A percentile compares a stretch with the other conserved stretches of the same genome.
Conservation (phyloP, 2,329 filamentous ascomycete species). For the Dactylella cylindrospora region DNA sequence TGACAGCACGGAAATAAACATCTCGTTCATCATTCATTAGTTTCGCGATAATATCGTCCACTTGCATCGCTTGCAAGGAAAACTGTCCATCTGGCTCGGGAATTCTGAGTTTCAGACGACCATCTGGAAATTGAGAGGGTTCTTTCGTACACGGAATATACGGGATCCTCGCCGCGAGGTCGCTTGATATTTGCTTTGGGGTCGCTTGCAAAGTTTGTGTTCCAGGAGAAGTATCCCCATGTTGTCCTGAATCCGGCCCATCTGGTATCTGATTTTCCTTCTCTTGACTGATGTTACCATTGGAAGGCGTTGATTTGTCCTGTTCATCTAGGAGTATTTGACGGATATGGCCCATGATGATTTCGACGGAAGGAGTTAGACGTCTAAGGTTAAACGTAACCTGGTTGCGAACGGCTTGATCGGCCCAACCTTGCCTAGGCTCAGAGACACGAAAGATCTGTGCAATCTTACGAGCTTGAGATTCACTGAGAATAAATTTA, state of each 20-base stretch:
- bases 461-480: constrained; percentile 27
- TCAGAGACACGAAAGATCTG: constrained; percentile 20
- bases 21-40: constrained; percentile 32
- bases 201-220: not conserved
- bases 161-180: too few species aligned
- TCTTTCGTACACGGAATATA: too few species aligned
- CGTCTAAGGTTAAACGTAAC: constrained; percentile 31
- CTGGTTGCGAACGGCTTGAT: constrained; percentile 15
- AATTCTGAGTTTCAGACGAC: constrained; percentile 8
- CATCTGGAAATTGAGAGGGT: constrained; percentile 25
- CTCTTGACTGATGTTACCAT: constrained; percentile 5
- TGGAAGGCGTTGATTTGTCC: too few species aligned
- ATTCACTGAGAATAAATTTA: constrained; percentile 21
- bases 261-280: not conserved
- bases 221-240: not conserved
- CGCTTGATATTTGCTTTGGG: not conserved
- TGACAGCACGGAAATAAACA: constrained; percentile 31
- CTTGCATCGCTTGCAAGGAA: constrained; percentile 20
- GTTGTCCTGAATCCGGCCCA: not conserved
- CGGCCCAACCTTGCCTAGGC: constrained; percentile 18
- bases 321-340: not conserved
- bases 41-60: constrained; percentile 20
- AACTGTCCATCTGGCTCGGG: not conserved
- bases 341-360: not conserved
- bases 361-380: constrained; percentile 20